Evolutionary conservation across 2,329 filamentous ascomycete genomes (phyloP), one percentile per base, ranked within the genome.

Genomic region (Huntiella abstrusa): DNA sequence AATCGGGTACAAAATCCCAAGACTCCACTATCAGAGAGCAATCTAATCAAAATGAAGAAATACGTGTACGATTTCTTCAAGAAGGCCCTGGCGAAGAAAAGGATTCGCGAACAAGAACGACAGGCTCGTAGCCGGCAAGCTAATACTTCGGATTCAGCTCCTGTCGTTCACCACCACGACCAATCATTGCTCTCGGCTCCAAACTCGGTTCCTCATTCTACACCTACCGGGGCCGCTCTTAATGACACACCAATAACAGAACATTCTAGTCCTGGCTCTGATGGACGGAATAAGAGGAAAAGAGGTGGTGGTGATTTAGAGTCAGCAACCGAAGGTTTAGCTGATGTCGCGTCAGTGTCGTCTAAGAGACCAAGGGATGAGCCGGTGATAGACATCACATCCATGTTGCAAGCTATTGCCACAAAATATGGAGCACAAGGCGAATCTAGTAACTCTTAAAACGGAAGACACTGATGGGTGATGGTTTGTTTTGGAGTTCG

Each of bases 21-120:
- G 10, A 58, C 58, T n/a, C 55, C 59, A 42, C 79, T 95, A 52
- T 73, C 71, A 22, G 73, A 82, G 33, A 87, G 84, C 57, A 83
- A 91, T 55, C 73, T 80, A 54, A 80, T 79, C 57, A 84, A 86
- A 52, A 75, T 95, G 49, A 93, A 84, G 63, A 78, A 75, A 48
- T 85, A 81, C 57, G 85, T 87, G 49, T 80, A 82, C 52, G 79
- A 86, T 43, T 96, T 80, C 60, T 80, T 95, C 56, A 83, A 92
- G 50, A 87, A 85, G 57, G 87, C 85, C 0, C 77, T 88, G 2
- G 68, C 71, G 47, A 92, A 93, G 71, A 77, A 52, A 77, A 87
- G 53, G 75, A 76, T 59, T 72, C 71, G 51, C 41, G 41, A 32
- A 43, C n/a, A 43, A 28, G 10, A 33, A 33, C 34, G 44, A 28